phyloP scores from a whole-genome alignment of 75 land plant genomes.

The Selaginella moellendorffii region DNA sequence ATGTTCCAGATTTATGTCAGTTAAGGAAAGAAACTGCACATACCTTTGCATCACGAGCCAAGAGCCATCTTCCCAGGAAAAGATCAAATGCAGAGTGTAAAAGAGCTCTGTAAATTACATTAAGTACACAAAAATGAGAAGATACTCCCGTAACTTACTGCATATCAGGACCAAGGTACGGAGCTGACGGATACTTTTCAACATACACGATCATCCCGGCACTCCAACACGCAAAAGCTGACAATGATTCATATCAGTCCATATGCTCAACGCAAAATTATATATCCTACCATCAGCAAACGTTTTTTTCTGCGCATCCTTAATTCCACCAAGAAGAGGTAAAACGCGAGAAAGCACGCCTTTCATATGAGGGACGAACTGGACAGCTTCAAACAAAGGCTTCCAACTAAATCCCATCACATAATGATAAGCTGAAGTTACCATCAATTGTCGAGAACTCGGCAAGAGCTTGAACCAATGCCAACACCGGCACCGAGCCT shows the following conservation, averaged over 20 bases:
- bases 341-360: conserved; percentile 68
- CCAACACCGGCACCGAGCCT: conserved; percentile 38
- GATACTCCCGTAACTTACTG: conserved; percentile 40
- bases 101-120: conserved; percentile 38
- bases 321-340: conserved; percentile 81
- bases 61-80: conserved; percentile 64
- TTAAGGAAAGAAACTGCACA: no score
- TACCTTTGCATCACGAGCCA: conserved; percentile 75
- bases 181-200: conserved; percentile 29
- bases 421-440: conserved; percentile 12
- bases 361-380: conserved; percentile 76
- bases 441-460: conserved; percentile 87
- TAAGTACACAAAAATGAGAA: background rate
- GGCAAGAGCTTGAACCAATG: conserved; percentile 88
- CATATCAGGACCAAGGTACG: conserved; percentile 51
- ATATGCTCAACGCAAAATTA: background rate
- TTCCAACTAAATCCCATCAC: background rate
- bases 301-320: conserved; percentile 61
- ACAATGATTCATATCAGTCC: background rate
- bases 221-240: conserved; percentile 88
- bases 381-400: conserved; percentile 33
- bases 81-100: conserved; percentile 89
- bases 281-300: conserved; percentile 67
- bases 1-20: no score
- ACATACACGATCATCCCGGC: conserved; percentile 52